These are phyloP conservation scores for Bipolaris bicolor DNA, from an alignment of 2,329 filamentous ascomycete genomes.

Conservation along the genomic window DNA sequence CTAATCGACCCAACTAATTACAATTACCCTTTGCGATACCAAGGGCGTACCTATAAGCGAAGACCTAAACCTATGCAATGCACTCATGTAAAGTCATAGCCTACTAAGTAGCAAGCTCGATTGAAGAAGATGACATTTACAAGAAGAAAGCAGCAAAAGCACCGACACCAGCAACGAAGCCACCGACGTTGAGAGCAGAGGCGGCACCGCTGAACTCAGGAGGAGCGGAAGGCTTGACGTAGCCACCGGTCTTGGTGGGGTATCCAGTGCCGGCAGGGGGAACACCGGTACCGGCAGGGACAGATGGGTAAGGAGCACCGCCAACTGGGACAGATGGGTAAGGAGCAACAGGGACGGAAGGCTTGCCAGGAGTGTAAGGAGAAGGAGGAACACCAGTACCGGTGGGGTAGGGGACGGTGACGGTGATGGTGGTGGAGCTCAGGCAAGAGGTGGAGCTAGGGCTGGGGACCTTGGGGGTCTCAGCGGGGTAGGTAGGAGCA, in stretches of 20 bases:
- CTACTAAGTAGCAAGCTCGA: slow-evolving; percentile 36
- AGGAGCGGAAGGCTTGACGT: slow-evolving; percentile 40
- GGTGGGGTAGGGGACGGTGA: slow-evolving; percentile 52
- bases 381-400: slow-evolving; percentile 32
- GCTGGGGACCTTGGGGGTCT: slow-evolving; percentile 13
- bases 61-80: slow-evolving; percentile 29
- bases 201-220: slow-evolving; percentile 49
- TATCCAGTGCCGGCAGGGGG: slow-evolving; percentile 35
- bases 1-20: slow-evolving; percentile 33
- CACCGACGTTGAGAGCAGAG: slow-evolving; percentile 43
- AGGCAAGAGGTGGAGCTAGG: slow-evolving; percentile 40
- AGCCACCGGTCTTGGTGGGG: slow-evolving; percentile 40
- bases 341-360: slow-evolving; percentile 11
- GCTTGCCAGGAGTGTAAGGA: slow-evolving; percentile 8
- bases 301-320: slow-evolving; percentile 21
- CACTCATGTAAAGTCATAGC: slow-evolving; percentile 51
- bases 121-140: slow-evolving; percentile 48
- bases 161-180: slow-evolving; percentile 51
- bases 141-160: slow-evolving; percentile 52
- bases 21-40: slow-evolving; percentile 36
- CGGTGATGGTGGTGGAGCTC: slow-evolving; percentile 52
- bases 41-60: slow-evolving; percentile 36
- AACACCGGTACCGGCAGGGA: slow-evolving; percentile 18
- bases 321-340: slow-evolving; percentile 16
- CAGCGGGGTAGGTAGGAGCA: neutral